Evolutionary conservation across 495 filamentous ascomycete species (phyloP).

Genomic region (Talaromyces trachyspermus): DNA sequence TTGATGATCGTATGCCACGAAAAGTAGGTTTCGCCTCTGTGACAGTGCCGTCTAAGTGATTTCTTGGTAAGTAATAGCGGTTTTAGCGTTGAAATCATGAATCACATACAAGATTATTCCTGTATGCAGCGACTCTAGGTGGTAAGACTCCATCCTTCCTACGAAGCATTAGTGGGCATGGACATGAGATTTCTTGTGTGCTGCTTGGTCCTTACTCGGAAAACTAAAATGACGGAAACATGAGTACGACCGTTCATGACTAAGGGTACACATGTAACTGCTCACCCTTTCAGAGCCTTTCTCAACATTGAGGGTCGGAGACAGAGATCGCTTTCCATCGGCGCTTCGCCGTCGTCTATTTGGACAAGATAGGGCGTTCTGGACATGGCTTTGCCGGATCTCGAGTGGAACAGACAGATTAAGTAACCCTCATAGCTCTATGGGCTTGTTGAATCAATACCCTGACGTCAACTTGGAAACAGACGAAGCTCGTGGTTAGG

Average conservation of each 20-base stretch:
- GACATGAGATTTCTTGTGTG: neutral
- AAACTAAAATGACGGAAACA: neutral
- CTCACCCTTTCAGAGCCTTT: constrained; percentile 12
- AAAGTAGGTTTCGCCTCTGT: constrained; percentile 59
- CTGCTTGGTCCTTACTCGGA: neutral
- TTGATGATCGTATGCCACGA: constrained; percentile 62
- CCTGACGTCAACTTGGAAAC: too few relatives aligned
- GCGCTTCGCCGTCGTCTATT: constrained; percentile 7
- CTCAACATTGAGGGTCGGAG: constrained; percentile 30
- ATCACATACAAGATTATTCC: constrained; percentile 44
- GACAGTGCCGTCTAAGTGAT: constrained; percentile 48
- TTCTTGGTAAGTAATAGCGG: neutral
- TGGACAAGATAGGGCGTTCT: neutral
- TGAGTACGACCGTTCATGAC: neutral
- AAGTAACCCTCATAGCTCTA: constrained; percentile 10
- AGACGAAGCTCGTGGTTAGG: neutral
- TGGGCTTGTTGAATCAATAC: too few relatives aligned
- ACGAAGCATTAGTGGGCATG: neutral
- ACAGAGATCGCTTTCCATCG: constrained; percentile 12
- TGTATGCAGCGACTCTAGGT: constrained; percentile 33
- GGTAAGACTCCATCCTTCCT: constrained; percentile 23
- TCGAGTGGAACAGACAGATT: constrained; percentile 13
- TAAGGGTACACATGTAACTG: neutral
- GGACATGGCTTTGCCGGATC: neutral
- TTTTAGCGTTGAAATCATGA: neutral